Percentiles rank a stretch among this genome's conserved stretches.
phyloP scores from a whole-genome alignment of 1,139 yeast genomes.

The Candida albicans region DNA sequence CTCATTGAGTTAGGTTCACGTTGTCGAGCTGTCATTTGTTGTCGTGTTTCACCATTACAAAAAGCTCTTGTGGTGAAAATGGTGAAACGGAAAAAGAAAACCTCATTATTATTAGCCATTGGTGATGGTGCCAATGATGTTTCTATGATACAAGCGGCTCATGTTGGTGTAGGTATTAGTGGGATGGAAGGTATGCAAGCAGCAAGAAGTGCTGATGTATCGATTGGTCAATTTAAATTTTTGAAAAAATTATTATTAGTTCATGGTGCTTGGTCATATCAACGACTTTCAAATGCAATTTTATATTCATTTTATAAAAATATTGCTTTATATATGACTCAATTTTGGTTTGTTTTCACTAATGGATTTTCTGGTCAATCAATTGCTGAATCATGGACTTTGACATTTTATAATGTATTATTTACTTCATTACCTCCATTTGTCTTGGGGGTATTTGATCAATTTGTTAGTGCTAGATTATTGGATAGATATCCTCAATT shows the following conservation, averaged over 20 bases:
- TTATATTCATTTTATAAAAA: constrained; percentile 94
- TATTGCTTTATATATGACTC: constrained; percentile 93
- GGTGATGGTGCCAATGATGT: constrained; percentile 99
- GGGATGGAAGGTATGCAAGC: constrained; percentile 99
- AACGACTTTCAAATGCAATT: constrained; percentile 87
- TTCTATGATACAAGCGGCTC: constrained; percentile 98
- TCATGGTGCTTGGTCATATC: constrained; percentile 98
- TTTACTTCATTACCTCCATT: constrained; percentile 96
- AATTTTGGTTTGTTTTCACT: constrained; percentile 94
- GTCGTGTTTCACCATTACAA: constrained; percentile 97
- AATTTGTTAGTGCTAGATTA: constrained; percentile 87
- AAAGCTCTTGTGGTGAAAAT: constrained; percentile 93
- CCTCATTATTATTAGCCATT: constrained; percentile 81
- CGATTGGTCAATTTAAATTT: constrained; percentile 93
- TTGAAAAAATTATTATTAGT: constrained; percentile 80
- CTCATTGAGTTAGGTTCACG: constrained; percentile 77
- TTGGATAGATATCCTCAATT: constrained; percentile 90
- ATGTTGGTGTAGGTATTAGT: constrained; percentile 97
- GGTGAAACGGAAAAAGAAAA: constrained; percentile 59
- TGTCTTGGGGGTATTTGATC: constrained; percentile 95
- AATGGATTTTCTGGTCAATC: constrained; percentile 96
- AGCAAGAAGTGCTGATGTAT: constrained; percentile 95
- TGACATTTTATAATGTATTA: constrained; percentile 92
- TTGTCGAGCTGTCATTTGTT: constrained; percentile 91
- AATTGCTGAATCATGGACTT: constrained; percentile 95